Evolutionary conservation across 495 filamentous ascomycete species (phyloP), one percentile per base, ranked within the genome.

Genomic region (Endocarpon pusillum): DNA sequence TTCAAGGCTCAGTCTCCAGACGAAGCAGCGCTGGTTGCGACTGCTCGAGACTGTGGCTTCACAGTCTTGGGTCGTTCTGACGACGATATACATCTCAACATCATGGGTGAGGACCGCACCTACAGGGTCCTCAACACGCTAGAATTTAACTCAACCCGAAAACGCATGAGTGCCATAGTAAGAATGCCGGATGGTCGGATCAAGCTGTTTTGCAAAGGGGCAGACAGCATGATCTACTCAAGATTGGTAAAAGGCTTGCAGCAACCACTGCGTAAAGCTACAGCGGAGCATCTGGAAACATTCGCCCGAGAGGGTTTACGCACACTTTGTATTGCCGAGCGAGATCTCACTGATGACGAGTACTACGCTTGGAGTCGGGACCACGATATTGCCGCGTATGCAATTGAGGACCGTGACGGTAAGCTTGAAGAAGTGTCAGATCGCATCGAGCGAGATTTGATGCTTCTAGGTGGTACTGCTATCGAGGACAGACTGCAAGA

Each of bases 1-100:
- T 94, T 92, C 66, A 94, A 87, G 54, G 91, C 91, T 3, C 91
- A 99, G 45, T 94, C 86, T 22, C 91, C 91, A 8, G 91, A 99
- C 50, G 91, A 99, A 54, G 87, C 89, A 19, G 91, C 91, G 19
- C 59, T 99, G 15, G 91, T 94, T 4, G 72, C 86, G 26, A 96
- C 89, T 11, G 91, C 91, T 35, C 74, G 87, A 24, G 91, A 99
- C 47, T 84, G 84, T 55, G 91, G 91, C 15, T 96, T 93, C 46
- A 93, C 86, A n/a, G 74, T 96, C 3, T 69, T 96, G 23, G 86
- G 85, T 10, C 71, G 81, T 35, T 65, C 76, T 2, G 62, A 62
- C 32, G 78, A 89, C 38, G 78, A 78, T 22, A 77, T 99, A 35
- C 68, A 77, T 26, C 33, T 99, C 39, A 94, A 92, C 43, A 62